Evolutionary conservation across 2,329 filamentous ascomycete genomes (phyloP), one percentile per base, ranked within the genome.

Genomic region (Fusarium secorum): DNA sequence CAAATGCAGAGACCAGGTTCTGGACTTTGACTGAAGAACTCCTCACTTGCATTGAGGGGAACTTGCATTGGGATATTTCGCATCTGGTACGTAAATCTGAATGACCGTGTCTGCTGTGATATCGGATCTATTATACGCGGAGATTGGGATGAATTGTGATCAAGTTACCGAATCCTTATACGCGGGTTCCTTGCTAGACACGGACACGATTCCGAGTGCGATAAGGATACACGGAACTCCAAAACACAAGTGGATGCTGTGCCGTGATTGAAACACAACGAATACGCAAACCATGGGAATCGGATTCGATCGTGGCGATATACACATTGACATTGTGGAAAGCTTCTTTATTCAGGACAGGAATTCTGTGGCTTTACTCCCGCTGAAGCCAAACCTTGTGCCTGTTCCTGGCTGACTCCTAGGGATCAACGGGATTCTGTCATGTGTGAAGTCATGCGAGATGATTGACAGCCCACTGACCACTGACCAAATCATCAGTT

Each of bases 321-420:
- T 24, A 26, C 7, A 26, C 30, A 38, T 60, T 17, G 24, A 11
- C 39, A 24, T 39, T n/a, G 53, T 33, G 26, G 44, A 30, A 36
- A 44, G 26, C 22, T 54, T 63, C 30, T 56, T 33, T 22, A 36
- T 53, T 44, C 36, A 54, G 41, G 44, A 48, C 22, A 63, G 69
- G 69, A 72, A 71, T 71, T 53, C 26, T 49, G 69, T 72, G 69
- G 69, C 69, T 56, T 44, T 39, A 33, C 44, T 71, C 69, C 69
- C 60, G 56, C 44, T 51, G 51, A 41, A 48, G 39, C 45, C 60
- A 15, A 54, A 66, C 52, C 42, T 62, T 60, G 48, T 51, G 44
- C 44, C 67, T 71, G 69, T 72, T 60, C 69, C 69, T 72, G 69
- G 45, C 14, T 42, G 38, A 51, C 42, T 51, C 36, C 22, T 52